A percentile compares a stretch with the other conserved stretches of the same genome.
These are phyloP conservation scores for Xylaria sp. DNA, from an alignment of 2,329 filamentous ascomycete species.

Conservation along the genomic window DNA sequence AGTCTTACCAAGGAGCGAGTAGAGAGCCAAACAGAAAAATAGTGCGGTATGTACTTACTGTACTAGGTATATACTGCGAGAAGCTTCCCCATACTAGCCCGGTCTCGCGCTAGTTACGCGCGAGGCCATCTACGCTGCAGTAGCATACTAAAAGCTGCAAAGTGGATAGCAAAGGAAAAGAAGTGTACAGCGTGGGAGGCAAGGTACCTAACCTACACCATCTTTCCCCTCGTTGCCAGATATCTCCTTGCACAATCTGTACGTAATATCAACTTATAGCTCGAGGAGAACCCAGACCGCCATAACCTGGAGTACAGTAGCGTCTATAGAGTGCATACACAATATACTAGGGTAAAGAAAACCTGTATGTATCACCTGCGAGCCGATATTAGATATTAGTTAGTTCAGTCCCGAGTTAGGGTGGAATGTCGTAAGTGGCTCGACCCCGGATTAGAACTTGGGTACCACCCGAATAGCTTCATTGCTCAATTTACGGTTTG, in stretches of 20 bases:
- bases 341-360: neutral
- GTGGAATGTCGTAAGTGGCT: conserved; percentile 1
- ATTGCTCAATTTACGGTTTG: neutral
- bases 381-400: neutral
- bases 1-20: neutral
- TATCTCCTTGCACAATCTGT: conserved; percentile 30
- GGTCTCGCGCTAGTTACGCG: conserved; percentile 26
- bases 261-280: conserved; percentile 34
- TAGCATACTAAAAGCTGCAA: neutral
- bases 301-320: conserved; percentile 36
- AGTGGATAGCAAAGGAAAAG: conserved; percentile 21
- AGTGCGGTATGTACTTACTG: conserved; percentile 24
- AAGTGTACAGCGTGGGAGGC: neutral
- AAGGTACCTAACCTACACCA: neutral
- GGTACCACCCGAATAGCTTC: conserved; percentile 8
- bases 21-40: neutral
- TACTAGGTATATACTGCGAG: conserved; percentile 11
- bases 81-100: conserved; percentile 18
- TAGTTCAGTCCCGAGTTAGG: neutral
- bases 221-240: neutral
- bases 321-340: conserved; percentile 24
- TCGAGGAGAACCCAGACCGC: conserved; percentile 20
- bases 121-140: neutral
- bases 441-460: neutral
- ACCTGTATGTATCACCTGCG: conserved; percentile 18